Conservation (phyloP, 371 early-diverging fungal species). For the Blyttiomyces sp. region DNA sequence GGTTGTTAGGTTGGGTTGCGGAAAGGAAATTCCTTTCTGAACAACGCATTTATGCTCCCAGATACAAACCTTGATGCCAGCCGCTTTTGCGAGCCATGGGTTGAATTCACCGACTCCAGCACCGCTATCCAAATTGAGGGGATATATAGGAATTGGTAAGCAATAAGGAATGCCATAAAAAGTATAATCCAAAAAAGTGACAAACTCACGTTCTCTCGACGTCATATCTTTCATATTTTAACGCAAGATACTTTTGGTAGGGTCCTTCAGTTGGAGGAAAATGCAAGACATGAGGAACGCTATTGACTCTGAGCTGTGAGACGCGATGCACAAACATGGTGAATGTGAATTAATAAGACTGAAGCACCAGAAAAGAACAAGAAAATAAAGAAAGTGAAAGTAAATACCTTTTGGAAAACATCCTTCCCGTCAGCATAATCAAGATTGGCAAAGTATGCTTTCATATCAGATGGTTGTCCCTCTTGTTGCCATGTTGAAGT, state of each 20-base stretch:
- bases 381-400: too few relatives aligned
- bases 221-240: constrained; percentile 34
- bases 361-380: too few relatives aligned
- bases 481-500: constrained; percentile 38
- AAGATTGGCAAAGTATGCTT: constrained; percentile 63
- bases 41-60: background rate
- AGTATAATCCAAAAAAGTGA: background rate
- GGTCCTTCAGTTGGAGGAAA: constrained; percentile 70
- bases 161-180: too few relatives aligned
- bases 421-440: constrained; percentile 72
- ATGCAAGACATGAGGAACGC: constrained; percentile 69
- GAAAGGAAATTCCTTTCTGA: too few relatives aligned
- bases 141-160: too few relatives aligned
- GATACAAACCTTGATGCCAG: background rate
- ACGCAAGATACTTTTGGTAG: constrained; percentile 19
- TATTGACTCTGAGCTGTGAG: constrained; percentile 51
- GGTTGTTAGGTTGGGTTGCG: too few relatives aligned
- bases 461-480: constrained; percentile 9
- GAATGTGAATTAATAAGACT: background rate
- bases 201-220: constrained; percentile 28
- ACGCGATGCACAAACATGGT: background rate
- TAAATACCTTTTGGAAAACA: constrained; percentile 71
- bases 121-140: too few relatives aligned
- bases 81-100: too few relatives aligned
- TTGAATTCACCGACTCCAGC: background rate